These are phyloP conservation scores for Microdochium paspali DNA, from an alignment of 2,329 filamentous ascomycete genomes.

Conservation along the genomic window DNA sequence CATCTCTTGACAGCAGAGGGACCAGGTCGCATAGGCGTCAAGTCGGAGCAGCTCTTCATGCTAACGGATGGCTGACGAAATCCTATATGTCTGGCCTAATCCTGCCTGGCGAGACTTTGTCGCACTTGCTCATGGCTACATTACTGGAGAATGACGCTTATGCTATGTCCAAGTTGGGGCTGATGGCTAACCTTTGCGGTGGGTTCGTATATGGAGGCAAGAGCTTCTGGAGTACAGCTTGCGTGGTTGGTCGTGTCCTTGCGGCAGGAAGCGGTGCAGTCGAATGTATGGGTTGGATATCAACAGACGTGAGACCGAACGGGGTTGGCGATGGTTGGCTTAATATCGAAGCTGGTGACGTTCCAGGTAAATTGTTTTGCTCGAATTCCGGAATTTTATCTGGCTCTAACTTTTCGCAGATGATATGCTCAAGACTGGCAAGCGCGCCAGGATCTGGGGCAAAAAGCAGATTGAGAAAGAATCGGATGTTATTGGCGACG, in stretches of 20 bases:
- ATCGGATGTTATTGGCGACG: constrained; percentile 50
- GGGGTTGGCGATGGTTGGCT: constrained; percentile 47
- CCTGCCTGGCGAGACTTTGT: constrained; percentile 52
- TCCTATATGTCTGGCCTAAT: constrained; percentile 58
- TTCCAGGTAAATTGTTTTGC: constrained; percentile 31
- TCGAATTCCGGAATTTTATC: neutral
- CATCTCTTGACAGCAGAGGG: constrained; percentile 15
- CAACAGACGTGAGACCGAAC: constrained; percentile 45
- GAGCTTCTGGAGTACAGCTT: constrained; percentile 62
- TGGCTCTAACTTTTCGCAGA: constrained; percentile 23
- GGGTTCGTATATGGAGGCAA: constrained; percentile 55
- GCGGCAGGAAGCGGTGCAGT: constrained; percentile 51
- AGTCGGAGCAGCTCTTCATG: constrained; percentile 47
- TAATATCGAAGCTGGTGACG: constrained; percentile 45
- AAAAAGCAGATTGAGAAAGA: constrained; percentile 50
- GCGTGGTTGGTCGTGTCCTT: constrained; percentile 55
- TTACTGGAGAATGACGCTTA: constrained; percentile 54
- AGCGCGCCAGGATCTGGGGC: constrained; percentile 51
- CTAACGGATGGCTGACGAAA: constrained; percentile 57
- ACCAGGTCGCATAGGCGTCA: constrained; percentile 37
- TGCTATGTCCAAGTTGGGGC: constrained; percentile 47
- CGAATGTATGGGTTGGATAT: constrained; percentile 62
- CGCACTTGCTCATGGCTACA: constrained; percentile 57
- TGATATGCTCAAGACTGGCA: constrained; percentile 38
- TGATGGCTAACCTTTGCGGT: constrained; percentile 52